Evolutionary conservation across 495 filamentous ascomycete species (phyloP), one percentile per base, ranked within the genome.

Genomic region (Xylaria sp.): DNA sequence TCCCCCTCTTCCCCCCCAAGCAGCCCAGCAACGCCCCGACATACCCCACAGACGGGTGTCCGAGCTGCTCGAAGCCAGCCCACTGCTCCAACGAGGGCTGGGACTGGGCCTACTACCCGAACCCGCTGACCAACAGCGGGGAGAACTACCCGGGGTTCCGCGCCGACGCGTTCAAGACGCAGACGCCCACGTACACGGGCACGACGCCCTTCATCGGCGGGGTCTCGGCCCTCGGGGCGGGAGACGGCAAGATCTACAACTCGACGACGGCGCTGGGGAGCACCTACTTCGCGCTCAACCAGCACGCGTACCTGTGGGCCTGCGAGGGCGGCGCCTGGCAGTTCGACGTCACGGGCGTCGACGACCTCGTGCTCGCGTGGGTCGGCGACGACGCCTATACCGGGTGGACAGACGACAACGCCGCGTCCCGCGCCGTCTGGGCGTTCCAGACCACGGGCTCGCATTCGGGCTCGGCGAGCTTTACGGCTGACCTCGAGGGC

Each of bases 31-130:
- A 17, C 52, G 29, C 29, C 26, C 52, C 52, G 15, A 6, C 52
- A 17, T 55, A 55, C 52, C 52, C 52, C 1, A 55, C 52, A 0
- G 46, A 70, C 29, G 35, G 35, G 15, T 74, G 70, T 24, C 73
- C 67, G 17, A 74, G 73, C 61, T 74, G 70, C 41, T 64, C 67
- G 6, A 72, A 73, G 57, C 72, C 72, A 14, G 24, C 48, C 19
- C 68, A 59, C 29, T 73, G 72, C 41, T 14, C 37, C 57, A 68
- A 71, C 55, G 26, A 53, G 2, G 68, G 72, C 17, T 73, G 62
- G 63, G 72, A 73, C 48, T 73, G 68, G 68, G 72, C 68, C 35
- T 73, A 73, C 58, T 71, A 71, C 58, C 69, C 68, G 15, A 73
- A 73, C 64, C 68, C 68, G 8, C 64, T 71, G 7, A 52, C 61